Evolutionary conservation across 306 rosid species (phyloP).

Genomic region (Rosa persica): DNA sequence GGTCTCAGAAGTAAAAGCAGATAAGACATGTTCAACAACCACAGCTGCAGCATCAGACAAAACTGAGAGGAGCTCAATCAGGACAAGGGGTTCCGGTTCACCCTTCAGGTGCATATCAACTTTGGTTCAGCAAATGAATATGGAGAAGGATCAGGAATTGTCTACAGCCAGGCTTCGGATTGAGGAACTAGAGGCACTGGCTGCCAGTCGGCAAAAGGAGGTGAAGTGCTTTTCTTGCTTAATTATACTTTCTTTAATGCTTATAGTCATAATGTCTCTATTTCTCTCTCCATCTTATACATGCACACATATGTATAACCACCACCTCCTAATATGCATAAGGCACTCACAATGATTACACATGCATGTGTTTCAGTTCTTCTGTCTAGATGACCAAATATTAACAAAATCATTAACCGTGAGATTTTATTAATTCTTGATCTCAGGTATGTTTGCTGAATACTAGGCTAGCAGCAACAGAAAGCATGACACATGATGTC

Average conservation of each 20-base stretch:
- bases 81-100: slow-evolving; percentile 87
- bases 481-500: slow-evolving; percentile 98
- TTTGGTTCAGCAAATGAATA: slow-evolving; percentile 88
- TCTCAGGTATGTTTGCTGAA: slow-evolving; percentile 74
- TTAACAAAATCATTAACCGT: neutral
- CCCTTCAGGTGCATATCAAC: slow-evolving; percentile 92
- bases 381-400: neutral
- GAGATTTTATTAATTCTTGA: slow-evolving; percentile 22
- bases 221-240: slow-evolving; percentile 31
- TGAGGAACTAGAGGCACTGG: slow-evolving; percentile 78
- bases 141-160: slow-evolving; percentile 87
- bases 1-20: slow-evolving; percentile 75
- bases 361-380: neutral
- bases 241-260: slow-evolving; percentile 1
- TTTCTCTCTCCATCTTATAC: neutral
- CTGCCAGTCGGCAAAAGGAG: slow-evolving; percentile 77
- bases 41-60: slow-evolving; percentile 42
- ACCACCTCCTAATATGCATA: neutral
- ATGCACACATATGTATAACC: neutral
- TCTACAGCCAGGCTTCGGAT: slow-evolving; percentile 57
- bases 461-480: slow-evolving; percentile 87
- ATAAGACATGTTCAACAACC: slow-evolving; percentile 47
- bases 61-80: slow-evolving; percentile 56
- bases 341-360: neutral
- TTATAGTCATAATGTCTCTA: slow-evolving; percentile 2